These are phyloP conservation scores for Colletotrichum tanaceti DNA, from an alignment of 2,329 filamentous ascomycete species.

Conservation along the genomic window DNA sequence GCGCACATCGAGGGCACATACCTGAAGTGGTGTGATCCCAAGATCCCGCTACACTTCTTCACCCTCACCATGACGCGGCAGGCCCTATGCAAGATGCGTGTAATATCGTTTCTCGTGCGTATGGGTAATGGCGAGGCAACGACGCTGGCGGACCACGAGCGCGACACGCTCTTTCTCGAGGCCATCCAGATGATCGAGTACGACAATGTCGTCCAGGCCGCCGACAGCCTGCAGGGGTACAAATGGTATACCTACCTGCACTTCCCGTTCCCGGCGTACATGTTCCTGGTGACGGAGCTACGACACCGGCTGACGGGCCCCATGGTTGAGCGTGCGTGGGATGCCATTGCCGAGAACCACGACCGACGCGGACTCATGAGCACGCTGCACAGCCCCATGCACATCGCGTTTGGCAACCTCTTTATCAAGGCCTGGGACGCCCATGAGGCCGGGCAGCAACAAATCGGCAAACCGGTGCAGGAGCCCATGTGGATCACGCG, in stretches of 20 bases:
- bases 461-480: conserved; percentile 56
- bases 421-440: conserved; percentile 74
- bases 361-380: conserved; percentile 62
- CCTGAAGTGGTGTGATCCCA: conserved; percentile 66
- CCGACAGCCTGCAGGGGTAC: conserved; percentile 63
- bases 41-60: conserved; percentile 70
- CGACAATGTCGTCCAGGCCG: conserved; percentile 66
- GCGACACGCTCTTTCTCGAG: conserved; percentile 64
- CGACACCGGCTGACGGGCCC: conserved; percentile 64
- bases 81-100: conserved; percentile 67
- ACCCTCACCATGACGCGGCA: conserved; percentile 68
- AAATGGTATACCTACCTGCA: conserved; percentile 70
- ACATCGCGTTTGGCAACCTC: conserved; percentile 66
- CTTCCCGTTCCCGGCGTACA: conserved; percentile 71
- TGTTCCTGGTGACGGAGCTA: conserved; percentile 68
- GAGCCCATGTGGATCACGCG: conserved; percentile 61
- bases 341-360: conserved; percentile 66
- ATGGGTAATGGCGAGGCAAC: conserved; percentile 55
- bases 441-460: conserved; percentile 60
- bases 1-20: conserved; percentile 68
- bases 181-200: conserved; percentile 70
- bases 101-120: conserved; percentile 65
- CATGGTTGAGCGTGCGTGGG: conserved; percentile 69
- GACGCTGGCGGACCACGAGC: conserved; percentile 58
- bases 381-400: conserved; percentile 66